Percentiles rank a stretch among this genome's conserved stretches.
Conservation (phyloP, 2,329 filamentous ascomycete genomes). For the Epichloe hybrida region DNA sequence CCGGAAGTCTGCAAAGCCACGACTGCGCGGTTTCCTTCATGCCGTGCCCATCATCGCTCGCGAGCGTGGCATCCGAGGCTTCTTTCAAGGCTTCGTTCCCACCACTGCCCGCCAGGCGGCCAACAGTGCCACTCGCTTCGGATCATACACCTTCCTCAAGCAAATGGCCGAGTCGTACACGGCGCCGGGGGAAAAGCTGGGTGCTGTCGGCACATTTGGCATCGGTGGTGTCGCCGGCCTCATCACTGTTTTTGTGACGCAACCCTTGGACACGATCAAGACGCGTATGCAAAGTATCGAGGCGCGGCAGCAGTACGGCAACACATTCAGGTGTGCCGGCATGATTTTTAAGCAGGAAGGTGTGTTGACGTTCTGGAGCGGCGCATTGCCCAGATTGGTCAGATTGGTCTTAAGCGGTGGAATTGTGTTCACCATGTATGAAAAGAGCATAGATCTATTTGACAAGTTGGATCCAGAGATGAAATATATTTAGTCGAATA, state of each 20-base stretch:
- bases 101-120: conserved; percentile 91
- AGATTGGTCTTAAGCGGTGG: conserved; percentile 83
- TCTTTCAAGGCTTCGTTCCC: conserved; percentile 94
- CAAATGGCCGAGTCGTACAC: conserved; percentile 88
- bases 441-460: conserved; percentile 89
- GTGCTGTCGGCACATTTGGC: conserved; percentile 73
- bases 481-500: conserved; percentile 54
- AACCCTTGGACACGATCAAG: conserved; percentile 84
- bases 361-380: conserved; percentile 83
- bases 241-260: conserved; percentile 72
- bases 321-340: conserved; percentile 70
- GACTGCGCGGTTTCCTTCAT: conserved; percentile 84
- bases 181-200: conserved; percentile 92
- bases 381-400: conserved; percentile 73
- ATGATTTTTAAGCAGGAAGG: conserved; percentile 85
- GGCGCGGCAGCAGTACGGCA: conserved; percentile 67
- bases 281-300: conserved; percentile 97
- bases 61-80: conserved; percentile 78
- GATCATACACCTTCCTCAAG: conserved; percentile 78
- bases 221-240: conserved; percentile 81
- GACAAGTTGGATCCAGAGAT: conserved; percentile 67
- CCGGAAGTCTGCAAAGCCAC: conserved; percentile 70
- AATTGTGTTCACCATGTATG: conserved; percentile 97
- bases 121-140: conserved; percentile 85
- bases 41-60: conserved; percentile 75